Evolutionary conservation across 352 stramenopile genomes (phyloP).

Genomic region (Phytophthora fragariaefolia): DNA sequence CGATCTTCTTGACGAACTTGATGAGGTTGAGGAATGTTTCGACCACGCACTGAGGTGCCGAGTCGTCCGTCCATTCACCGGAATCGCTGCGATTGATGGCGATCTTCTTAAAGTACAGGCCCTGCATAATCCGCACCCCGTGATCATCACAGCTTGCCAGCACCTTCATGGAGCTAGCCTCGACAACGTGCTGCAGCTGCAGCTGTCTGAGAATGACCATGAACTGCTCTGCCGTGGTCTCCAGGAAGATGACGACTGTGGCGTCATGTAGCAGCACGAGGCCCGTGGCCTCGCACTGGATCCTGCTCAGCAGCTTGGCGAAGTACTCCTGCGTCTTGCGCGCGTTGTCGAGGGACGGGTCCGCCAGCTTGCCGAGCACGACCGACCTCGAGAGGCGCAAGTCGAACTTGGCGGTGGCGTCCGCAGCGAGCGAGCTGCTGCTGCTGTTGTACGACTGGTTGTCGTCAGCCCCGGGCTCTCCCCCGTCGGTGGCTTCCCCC

Average conservation of each 20-base stretch:
- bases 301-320: constrained; percentile 54
- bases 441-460: constrained; percentile 20
- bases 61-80: constrained; percentile 54
- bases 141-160: constrained; percentile 72
- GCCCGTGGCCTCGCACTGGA: constrained; percentile 65
- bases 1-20: constrained; percentile 72
- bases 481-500: constrained; percentile 22
- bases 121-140: constrained; percentile 54
- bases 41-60: constrained; percentile 45
- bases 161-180: constrained; percentile 53
- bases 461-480: constrained; percentile 6
- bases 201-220: constrained; percentile 52
- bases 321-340: constrained; percentile 75
- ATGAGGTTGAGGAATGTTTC: constrained; percentile 63
- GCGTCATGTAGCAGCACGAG: constrained; percentile 64
- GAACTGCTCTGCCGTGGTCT: constrained; percentile 68
- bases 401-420: constrained; percentile 42
- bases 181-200: constrained; percentile 43
- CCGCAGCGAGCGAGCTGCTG: constrained; percentile 9
- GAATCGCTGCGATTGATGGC: constrained; percentile 39
- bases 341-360: constrained; percentile 52
- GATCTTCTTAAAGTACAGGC: constrained; percentile 75
- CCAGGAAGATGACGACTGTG: constrained; percentile 61
- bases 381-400: constrained; percentile 55
- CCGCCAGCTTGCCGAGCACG: constrained; percentile 47